phyloP scores from a whole-genome alignment of 352 stramenopile species.

The Globisporangium viniferum region DNA sequence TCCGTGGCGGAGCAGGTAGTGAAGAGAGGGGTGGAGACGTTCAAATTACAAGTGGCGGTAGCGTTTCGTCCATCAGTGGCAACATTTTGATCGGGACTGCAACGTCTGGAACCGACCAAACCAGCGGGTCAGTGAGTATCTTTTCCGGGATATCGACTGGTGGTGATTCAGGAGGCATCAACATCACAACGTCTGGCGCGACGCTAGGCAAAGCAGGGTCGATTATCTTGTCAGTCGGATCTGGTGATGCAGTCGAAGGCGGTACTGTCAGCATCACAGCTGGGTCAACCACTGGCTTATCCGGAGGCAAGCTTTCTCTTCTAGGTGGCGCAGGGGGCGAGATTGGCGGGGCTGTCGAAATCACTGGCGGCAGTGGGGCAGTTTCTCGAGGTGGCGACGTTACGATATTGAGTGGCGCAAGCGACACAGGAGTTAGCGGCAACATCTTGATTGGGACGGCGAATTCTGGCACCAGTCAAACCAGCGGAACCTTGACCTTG shows the following conservation, averaged over 20 bases:
- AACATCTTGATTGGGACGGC: constrained; percentile 23
- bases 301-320: constrained; percentile 17
- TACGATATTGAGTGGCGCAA: constrained; percentile 19
- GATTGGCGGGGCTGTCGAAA: constrained; percentile 28
- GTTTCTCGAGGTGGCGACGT: constrained; percentile 21
- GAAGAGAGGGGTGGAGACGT: constrained; percentile 12
- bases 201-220: constrained; percentile 12
- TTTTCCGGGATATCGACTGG: constrained; percentile 16
- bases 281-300: constrained; percentile 17
- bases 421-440: constrained; percentile 19
- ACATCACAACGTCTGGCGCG: constrained; percentile 22
- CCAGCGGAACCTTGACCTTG: constrained; percentile 22
- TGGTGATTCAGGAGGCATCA: constrained; percentile 21
- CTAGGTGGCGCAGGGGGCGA: constrained; percentile 15
- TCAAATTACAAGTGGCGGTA: constrained; percentile 17
- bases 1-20: constrained; percentile 3
- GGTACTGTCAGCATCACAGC: constrained; percentile 28
- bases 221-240: constrained; percentile 19
- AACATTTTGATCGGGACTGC: constrained; percentile 13
- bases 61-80: constrained; percentile 16
- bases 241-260: constrained; percentile 15
- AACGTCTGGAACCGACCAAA: constrained; percentile 8
- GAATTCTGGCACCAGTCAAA: constrained; percentile 15
- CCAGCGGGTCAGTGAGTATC: constrained; percentile 13
- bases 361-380: constrained; percentile 27